A percentile compares a stretch with the other conserved stretches of the same genome.
Evolutionary conservation across 345 rosid species (phyloP).

Genomic region (Salix brachista): DNA sequence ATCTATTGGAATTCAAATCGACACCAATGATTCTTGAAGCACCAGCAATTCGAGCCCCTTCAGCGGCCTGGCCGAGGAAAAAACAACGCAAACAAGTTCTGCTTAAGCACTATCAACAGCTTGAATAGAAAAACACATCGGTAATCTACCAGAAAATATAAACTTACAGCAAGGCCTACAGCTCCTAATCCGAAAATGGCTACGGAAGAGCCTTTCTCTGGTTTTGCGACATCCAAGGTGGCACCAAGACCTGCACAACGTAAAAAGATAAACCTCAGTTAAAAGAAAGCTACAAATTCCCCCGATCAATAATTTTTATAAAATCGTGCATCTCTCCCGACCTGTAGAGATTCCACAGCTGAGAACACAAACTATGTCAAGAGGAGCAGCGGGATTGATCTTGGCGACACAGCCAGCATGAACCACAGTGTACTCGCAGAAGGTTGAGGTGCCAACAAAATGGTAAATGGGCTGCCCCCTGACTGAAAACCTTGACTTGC

Average conservation of each 20-base stretch:
- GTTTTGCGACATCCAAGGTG: slow-evolving; percentile 40
- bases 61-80: slow-evolving; percentile 22
- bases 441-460: slow-evolving; percentile 42
- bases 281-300: not conserved
- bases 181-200: slow-evolving; percentile 45
- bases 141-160: not conserved
- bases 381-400: slow-evolving; percentile 46
- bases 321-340: not conserved
- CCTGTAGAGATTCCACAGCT: slow-evolving; percentile 52
- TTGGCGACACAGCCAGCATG: slow-evolving; percentile 43
- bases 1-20: slow-evolving; percentile 33
- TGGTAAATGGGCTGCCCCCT: slow-evolving; percentile 38
- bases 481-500: slow-evolving; percentile 37
- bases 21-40: slow-evolving; percentile 46
- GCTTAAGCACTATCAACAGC: too few species aligned
- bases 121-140: not conserved
- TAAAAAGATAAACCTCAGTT: not conserved
- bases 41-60: slow-evolving; percentile 34
- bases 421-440: slow-evolving; percentile 40
- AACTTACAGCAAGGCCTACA: slow-evolving; percentile 40
- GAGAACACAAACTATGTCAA: slow-evolving; percentile 45
- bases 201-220: slow-evolving; percentile 30
- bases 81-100: not conserved
- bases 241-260: slow-evolving; percentile 35
- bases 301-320: too few species aligned